These are phyloP conservation scores for Phytopythium delawarense DNA, from an alignment of 352 stramenopile species.

Conservation along the genomic window DNA sequence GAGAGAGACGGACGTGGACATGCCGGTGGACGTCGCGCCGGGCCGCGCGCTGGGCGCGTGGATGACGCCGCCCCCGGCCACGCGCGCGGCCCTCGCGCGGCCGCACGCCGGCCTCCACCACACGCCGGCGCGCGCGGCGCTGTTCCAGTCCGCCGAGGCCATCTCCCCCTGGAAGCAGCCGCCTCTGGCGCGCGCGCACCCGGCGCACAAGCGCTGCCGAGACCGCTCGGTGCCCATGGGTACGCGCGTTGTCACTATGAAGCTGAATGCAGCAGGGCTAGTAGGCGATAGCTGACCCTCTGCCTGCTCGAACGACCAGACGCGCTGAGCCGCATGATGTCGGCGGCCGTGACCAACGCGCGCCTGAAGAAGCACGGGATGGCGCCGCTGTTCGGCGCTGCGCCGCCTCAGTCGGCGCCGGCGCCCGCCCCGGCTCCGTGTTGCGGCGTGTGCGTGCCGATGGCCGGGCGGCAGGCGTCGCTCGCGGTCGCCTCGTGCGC, in stretches of 20 bases:
- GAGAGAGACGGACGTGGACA: conserved; percentile 26
- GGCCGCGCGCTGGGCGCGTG: conserved; percentile 10
- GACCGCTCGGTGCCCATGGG: conserved; percentile 69
- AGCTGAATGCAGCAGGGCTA: no score
- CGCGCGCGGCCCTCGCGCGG: neutral
- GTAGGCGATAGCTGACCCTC: neutral
- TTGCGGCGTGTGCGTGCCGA: conserved; percentile 37
- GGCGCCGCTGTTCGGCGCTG: conserved; percentile 34
- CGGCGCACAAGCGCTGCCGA: conserved; percentile 48
- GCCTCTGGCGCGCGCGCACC: conserved; percentile 7
- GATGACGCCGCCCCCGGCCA: conserved; percentile 20
- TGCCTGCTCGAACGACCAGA: conserved; percentile 21
- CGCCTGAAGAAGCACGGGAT: conserved; percentile 66
- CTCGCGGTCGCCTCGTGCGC: conserved; percentile 30
- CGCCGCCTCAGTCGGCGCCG: neutral
- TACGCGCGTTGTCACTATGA: conserved; percentile 12
- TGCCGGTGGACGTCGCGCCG: conserved; percentile 4
- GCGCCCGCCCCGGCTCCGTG: conserved; percentile 6
- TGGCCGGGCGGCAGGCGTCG: conserved; percentile 13
- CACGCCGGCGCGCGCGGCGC: conserved; percentile 6
- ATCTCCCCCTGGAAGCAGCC: conserved; percentile 62
- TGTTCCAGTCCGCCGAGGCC: conserved; percentile 13
- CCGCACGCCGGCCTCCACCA: conserved; percentile 9
- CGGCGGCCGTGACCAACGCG: conserved; percentile 56
- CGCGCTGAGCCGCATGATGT: conserved; percentile 75